phyloP scores from a whole-genome alignment of 2,329 filamentous ascomycete genomes.

The Dothideomycetes sp. region DNA sequence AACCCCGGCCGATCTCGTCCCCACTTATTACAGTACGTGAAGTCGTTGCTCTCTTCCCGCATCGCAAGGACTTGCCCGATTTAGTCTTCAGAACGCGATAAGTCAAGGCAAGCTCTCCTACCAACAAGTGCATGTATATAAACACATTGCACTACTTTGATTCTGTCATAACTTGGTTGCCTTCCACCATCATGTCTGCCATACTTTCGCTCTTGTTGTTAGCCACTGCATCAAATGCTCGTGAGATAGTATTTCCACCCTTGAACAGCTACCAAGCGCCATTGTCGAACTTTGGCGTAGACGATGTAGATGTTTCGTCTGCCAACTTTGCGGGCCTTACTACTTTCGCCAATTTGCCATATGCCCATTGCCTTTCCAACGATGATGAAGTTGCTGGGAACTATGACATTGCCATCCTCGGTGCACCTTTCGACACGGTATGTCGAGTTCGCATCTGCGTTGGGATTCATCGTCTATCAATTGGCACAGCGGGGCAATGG shows the following conservation, averaged over 20 bases:
- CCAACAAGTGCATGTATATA: too few species aligned
- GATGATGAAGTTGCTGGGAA: conserved; percentile 14
- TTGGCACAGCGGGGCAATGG: too few species aligned
- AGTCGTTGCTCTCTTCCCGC: background rate
- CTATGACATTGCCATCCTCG: conserved; percentile 39
- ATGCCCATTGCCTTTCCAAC: conserved; percentile 33
- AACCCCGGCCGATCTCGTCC: background rate
- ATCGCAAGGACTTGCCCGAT: background rate
- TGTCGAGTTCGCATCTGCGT: too few species aligned
- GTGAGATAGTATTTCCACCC: conserved; percentile 35
- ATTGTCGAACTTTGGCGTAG: conserved; percentile 11
- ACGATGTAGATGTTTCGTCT: conserved; percentile 15
- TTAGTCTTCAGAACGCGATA: too few species aligned
- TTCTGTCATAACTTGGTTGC: too few species aligned
- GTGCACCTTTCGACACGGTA: conserved; percentile 40
- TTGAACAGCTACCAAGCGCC: conserved; percentile 25
- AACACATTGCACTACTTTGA: too few species aligned
- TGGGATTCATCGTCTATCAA: too few species aligned
- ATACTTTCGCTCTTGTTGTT: conserved; percentile 8
- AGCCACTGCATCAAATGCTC: conserved; percentile 12
- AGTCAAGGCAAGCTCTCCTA: too few species aligned
- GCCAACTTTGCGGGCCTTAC: conserved; percentile 30
- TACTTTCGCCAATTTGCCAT: conserved; percentile 38
- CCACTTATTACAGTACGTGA: background rate
- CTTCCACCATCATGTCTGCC: conserved; percentile 3